phyloP scores from a whole-genome alignment of 441 rosid genomes.

The Pelargonium fulgidum region DNA sequence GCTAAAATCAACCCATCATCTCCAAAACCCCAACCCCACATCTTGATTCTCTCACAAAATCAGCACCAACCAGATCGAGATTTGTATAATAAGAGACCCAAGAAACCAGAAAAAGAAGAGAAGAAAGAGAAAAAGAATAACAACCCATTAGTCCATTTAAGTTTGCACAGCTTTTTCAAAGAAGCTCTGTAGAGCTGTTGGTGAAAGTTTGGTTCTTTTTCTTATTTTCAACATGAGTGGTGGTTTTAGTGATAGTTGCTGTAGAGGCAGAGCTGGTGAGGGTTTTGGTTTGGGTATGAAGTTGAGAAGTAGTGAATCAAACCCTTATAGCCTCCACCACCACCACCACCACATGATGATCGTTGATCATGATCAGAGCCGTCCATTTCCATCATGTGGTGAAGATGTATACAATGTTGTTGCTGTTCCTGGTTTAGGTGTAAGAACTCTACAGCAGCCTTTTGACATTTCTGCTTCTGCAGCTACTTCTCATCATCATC shows the following conservation, averaged over 20 bases:
- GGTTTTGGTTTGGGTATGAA: not conserved
- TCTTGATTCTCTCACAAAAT: not conserved
- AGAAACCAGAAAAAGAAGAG: not conserved
- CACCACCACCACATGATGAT: conserved; percentile 12
- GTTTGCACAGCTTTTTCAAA: too few relatives aligned
- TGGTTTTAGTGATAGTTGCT: not conserved
- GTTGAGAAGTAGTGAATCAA: not conserved
- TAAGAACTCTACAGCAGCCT: conserved; percentile 17
- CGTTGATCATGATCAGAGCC: conserved; percentile 21
- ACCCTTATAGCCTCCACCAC: not conserved
- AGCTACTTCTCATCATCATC: not conserved
- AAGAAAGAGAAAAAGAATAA: not conserved
- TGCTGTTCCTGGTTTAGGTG: conserved; percentile 12
- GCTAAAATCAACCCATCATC: conserved; percentile 1
- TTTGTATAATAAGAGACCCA: not conserved
- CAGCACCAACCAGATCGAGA: conserved; percentile 9
- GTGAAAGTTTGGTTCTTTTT: not conserved
- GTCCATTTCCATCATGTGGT: conserved; percentile 11
- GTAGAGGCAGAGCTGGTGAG: not conserved
- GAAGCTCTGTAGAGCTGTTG: not conserved
- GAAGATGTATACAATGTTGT: not conserved
- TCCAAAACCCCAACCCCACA: conserved; percentile 5
- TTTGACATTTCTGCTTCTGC: conserved; percentile 10
- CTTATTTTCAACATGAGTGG: not conserved
- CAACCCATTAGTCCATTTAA: not conserved